Evolutionary conservation across 306 rosid genomes (phyloP).

Genomic region (Luffa aegyptiaca): DNA sequence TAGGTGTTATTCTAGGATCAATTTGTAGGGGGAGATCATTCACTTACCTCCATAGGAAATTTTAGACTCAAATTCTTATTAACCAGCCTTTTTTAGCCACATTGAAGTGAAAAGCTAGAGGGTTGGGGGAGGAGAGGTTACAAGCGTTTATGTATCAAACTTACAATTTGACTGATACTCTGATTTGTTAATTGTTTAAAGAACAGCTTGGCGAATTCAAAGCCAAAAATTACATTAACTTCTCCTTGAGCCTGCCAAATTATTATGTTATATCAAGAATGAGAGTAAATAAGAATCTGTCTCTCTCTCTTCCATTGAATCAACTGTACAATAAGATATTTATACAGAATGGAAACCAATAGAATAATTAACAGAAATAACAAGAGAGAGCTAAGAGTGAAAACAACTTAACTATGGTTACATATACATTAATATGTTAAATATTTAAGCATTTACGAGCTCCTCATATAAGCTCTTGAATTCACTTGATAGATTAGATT

Average conservation of each 20-base stretch:
- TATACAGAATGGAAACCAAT: no score
- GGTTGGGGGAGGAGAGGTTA: neutral
- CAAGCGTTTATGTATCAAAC: neutral
- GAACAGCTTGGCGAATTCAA: neutral
- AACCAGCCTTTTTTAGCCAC: neutral
- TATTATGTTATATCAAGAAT: no score
- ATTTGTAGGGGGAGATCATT: constrained; percentile 39
- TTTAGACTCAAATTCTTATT: neutral
- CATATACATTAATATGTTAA: no score
- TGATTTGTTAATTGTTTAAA: neutral
- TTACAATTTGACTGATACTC: neutral
- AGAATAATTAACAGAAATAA: no score
- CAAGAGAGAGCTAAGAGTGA: no score
- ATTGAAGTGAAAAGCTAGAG: neutral
- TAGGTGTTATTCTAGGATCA: constrained; percentile 29
- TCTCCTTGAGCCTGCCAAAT: neutral
- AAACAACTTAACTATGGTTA: no score
- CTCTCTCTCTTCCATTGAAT: no score
- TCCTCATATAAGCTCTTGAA: no score
- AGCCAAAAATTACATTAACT: neutral
- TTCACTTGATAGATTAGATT: no score
- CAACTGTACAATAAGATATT: no score
- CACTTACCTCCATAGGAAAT: constrained; percentile 32
- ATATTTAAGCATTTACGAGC: no score
- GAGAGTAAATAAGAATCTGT: no score